These are phyloP conservation scores for Oryza meyeriana DNA, from an alignment of 176 grass and related monocot species.

Conservation along the genomic window DNA sequence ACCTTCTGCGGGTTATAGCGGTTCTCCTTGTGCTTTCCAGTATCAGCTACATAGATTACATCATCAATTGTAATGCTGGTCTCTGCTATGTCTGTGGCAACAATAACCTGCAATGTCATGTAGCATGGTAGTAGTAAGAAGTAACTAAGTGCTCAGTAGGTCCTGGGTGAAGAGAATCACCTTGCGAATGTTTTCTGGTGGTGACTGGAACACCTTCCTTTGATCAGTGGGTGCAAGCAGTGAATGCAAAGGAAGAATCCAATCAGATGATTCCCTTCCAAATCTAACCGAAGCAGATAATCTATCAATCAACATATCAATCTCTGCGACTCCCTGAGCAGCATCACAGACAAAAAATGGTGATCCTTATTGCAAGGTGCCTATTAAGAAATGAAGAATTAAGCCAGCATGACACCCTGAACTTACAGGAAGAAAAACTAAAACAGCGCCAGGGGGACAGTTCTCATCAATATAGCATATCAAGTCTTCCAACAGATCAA, in stretches of 20 bases:
- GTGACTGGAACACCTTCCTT: slow-evolving; percentile 84
- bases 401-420: slow-evolving; percentile 22
- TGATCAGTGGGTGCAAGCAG: slow-evolving; percentile 84
- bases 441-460: slow-evolving; percentile 71
- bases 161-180: slow-evolving; percentile 31
- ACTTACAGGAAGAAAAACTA: slow-evolving; percentile 96
- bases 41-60: slow-evolving; percentile 92
- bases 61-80: slow-evolving; percentile 99
- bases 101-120: slow-evolving; percentile 75
- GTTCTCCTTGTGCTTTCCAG: slow-evolving; percentile 96
- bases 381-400: slow-evolving; percentile 28
- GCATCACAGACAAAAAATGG: slow-evolving; percentile 19
- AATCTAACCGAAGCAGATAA: slow-evolving; percentile 80
- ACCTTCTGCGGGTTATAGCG: slow-evolving; percentile 97
- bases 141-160: not conserved
- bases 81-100: slow-evolving; percentile 98
- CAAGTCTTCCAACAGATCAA: slow-evolving; percentile 96
- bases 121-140: not conserved
- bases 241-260: slow-evolving; percentile 97
- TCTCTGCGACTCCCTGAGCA: slow-evolving; percentile 95
- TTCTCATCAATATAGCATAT: slow-evolving; percentile 91
- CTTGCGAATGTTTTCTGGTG: slow-evolving; percentile 84
- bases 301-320: slow-evolving; percentile 93
- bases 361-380: slow-evolving; percentile 17
- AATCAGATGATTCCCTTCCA: slow-evolving; percentile 77